Evolutionary conservation across 1,284 basidiomycete species (phyloP), one percentile per base, ranked within the genome.

Genomic region (Trichosporon ovoides): DNA sequence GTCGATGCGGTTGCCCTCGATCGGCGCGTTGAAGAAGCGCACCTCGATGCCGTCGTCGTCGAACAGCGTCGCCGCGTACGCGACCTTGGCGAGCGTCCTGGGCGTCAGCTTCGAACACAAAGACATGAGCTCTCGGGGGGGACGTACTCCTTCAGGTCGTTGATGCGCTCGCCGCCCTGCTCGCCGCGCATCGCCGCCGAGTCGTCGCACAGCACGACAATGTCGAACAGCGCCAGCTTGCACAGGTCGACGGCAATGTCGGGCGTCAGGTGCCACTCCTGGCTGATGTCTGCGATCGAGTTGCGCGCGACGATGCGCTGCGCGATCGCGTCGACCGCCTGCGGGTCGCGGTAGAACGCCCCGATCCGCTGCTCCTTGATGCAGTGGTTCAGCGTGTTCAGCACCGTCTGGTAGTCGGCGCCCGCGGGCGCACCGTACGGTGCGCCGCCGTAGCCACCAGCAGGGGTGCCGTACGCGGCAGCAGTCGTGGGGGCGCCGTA

Each of bases 311-410:
- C 72, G 43, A 80, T 75, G 36, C 71, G 68, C 52, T 76, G 69
- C 10, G 79, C 79, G 57, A 80, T 75, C 31, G 67, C 69, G 55
- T 77, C 74, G 48, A 78, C 68, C 3, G 66, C 67, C 0, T 75
- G 74, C 0, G 72, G 79, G n/a, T 77, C 78, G 61, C 74, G 78
- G 70, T 78, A 81, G 70, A 81, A 81, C 0, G 73, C 70, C 35
- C 69, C 66, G 52, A 80, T 66, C 36, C 71, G 71, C 73, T 80
- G 79, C 68, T 78, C 78, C 54, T 71, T 66, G 24, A 79, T 78
- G 63, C 75, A 77, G 31, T 75, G 69, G 58, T 72, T 65, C 16
- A 78, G 61, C 14, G 66, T 53, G 18, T 60, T 56, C 19, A 57
- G 19, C 11, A 60, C 34, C 14, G 43, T 36, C 16, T 53, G 18